Evolutionary conservation across 164 flowering plant species (phyloP), one percentile per base, ranked within the genome.

Genomic region (Santalum album): DNA sequence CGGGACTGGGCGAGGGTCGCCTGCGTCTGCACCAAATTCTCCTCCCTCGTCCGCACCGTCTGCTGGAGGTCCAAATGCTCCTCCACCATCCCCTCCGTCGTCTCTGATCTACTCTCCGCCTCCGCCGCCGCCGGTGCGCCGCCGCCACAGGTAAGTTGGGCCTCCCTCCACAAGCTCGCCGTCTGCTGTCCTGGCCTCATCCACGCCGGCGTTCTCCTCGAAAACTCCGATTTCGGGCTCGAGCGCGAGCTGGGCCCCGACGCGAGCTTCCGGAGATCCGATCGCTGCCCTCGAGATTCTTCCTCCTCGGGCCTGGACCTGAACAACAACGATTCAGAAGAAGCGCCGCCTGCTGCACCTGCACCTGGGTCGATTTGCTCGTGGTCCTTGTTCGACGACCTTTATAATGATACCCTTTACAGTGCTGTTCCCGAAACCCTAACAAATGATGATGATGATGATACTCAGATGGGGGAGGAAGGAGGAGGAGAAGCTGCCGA

Each of bases 121-220:
- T 16, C 67, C 15, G 11, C 65, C 44, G 29, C 56, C 48, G 46
- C 55, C 58, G 51, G 53, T 24, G 16, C 35, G 26, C 36, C 63
- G 6, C 77, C 84, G 0, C 78, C 83, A 1, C 87, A 5, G 0
- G 51, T 80, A n/a, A 81, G 76, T 23, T 87, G 94, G 89, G 59
- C 83, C 0, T 38, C 91, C 25, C 85, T 92, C n/a, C 74, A 74
- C 72, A 92, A 92, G 74, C 78, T 92, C 54, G 60, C 82, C 44
- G 77, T 89, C 55, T 89, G 94, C 78, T 92, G 99, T 64, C 99
- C 99, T 0, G 99, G 99, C 20, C 82, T 85, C 58, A 75, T 71
- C 62, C 94, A 72, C 65, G 55, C 96, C 51, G 99, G 99, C 47
- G 72, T 89, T 50, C 86, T 89, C 52, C 64, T 89, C 2, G 94